Conservation (phyloP, 805 yeast species). For the Teunomyces tritomae region DNA sequence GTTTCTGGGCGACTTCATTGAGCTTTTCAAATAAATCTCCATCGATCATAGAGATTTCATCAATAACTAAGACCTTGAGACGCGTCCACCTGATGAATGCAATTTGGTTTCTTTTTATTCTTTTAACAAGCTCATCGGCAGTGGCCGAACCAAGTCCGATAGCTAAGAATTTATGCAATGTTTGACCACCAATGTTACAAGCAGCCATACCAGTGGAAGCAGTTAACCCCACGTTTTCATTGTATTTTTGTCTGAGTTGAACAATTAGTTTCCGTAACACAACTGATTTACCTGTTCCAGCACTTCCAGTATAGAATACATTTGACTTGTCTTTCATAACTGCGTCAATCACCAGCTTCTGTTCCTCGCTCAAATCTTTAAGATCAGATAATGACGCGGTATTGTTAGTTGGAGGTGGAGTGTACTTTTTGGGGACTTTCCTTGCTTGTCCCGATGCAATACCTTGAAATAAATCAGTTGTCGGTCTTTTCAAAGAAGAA, state of each 20-base stretch:
- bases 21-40: slow-evolving; percentile 73
- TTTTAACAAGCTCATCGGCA: slow-evolving; percentile 43
- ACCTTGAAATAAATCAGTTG: slow-evolving; percentile 17
- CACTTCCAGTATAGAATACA: slow-evolving; percentile 78
- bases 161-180: slow-evolving; percentile 83
- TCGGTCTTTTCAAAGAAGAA: slow-evolving; percentile 19
- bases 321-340: slow-evolving; percentile 51
- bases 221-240: slow-evolving; percentile 73
- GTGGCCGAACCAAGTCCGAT: slow-evolving; percentile 72
- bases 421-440: slow-evolving; percentile 16
- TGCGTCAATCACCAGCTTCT: slow-evolving; percentile 45
- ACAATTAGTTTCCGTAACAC: slow-evolving; percentile 62
- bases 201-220: slow-evolving; percentile 98
- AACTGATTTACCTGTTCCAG: slow-evolving; percentile 86
- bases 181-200: slow-evolving; percentile 85
- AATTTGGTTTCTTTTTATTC: slow-evolving; percentile 46
- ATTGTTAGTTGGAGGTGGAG: slow-evolving; percentile 4
- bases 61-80: slow-evolving; percentile 73
- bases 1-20: slow-evolving; percentile 59
- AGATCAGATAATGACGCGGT: slow-evolving; percentile 3
- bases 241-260: slow-evolving; percentile 15
- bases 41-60: slow-evolving; percentile 94
- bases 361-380: slow-evolving; percentile 36
- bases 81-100: slow-evolving; percentile 58
- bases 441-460: slow-evolving; percentile 18